Conservation (phyloP, 2,329 filamentous ascomycete species). For the Grosmannia penicillata region DNA sequence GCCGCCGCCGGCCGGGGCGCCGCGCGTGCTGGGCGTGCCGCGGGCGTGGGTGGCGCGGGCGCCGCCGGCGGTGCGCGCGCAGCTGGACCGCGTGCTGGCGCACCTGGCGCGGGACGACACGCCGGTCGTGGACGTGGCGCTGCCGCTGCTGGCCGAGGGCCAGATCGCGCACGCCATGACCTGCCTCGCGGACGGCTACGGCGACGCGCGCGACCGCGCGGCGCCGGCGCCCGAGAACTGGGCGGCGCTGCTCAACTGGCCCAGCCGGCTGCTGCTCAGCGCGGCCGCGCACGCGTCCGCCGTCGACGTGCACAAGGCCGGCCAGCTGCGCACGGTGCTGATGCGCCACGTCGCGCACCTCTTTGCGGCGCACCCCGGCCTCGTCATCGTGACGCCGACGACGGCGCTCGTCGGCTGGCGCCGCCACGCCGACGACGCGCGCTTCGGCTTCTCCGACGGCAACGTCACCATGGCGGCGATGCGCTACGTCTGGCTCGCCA, state of each 20-base stretch:
- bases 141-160: slow-evolving; percentile 54
- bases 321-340: slow-evolving; percentile 57
- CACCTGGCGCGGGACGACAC: slow-evolving; percentile 37
- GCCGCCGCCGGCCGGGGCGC: slow-evolving; percentile 16
- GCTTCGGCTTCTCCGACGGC: slow-evolving; percentile 61
- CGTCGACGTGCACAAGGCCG: slow-evolving; percentile 56
- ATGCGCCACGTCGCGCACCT: slow-evolving; percentile 67
- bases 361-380: slow-evolving; percentile 54
- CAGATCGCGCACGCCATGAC: slow-evolving; percentile 65
- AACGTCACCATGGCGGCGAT: slow-evolving; percentile 64
- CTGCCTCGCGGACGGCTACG: slow-evolving; percentile 58
- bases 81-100: slow-evolving; percentile 47
- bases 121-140: slow-evolving; percentile 39
- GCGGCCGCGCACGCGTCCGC: slow-evolving; percentile 50
- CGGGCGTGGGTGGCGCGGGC: slow-evolving; percentile 55
- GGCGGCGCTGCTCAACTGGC: slow-evolving; percentile 41
- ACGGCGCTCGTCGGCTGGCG: slow-evolving; percentile 64
- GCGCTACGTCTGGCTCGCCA: slow-evolving; percentile 76
- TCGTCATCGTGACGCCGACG: slow-evolving; percentile 69
- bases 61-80: slow-evolving; percentile 43
- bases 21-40: slow-evolving; percentile 57
- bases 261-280: slow-evolving; percentile 56
- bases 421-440: slow-evolving; percentile 39
- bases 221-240: slow-evolving; percentile 28
- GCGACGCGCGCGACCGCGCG: slow-evolving; percentile 26